These are phyloP conservation scores for Furcasterigmium sp. DNA, from an alignment of 2,329 filamentous ascomycete genomes.

Conservation along the genomic window DNA sequence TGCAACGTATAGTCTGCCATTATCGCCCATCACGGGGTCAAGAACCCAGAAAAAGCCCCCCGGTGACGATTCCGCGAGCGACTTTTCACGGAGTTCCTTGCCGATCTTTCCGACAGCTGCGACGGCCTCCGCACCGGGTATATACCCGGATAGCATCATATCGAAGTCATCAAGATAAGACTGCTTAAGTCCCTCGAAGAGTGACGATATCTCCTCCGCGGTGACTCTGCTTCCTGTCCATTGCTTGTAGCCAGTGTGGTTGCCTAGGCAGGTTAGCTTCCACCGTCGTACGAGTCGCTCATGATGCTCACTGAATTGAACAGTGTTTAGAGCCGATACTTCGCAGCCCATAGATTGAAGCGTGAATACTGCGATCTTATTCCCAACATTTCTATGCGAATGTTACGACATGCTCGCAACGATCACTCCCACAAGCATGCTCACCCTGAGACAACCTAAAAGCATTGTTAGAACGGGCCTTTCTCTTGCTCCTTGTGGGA, in stretches of 20 bases:
- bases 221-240: conserved; percentile 80
- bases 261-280: conserved; percentile 51
- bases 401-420: neutral
- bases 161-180: conserved; percentile 86
- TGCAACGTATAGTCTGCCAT: conserved; percentile 84
- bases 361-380: conserved; percentile 93
- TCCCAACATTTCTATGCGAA: conserved; percentile 78
- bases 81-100: conserved; percentile 67
- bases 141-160: conserved; percentile 91
- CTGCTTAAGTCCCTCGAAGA: conserved; percentile 80
- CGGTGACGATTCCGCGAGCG: conserved; percentile 39
- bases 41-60: conserved; percentile 94
- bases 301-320: conserved; percentile 77
- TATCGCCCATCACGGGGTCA: conserved; percentile 97
- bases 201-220: conserved; percentile 73
- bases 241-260: conserved; percentile 89
- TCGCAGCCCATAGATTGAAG: conserved; percentile 93
- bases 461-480: neutral
- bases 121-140: conserved; percentile 81
- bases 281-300: neutral
- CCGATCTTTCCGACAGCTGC: conserved; percentile 81
- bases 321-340: conserved; percentile 89
- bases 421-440: conserved; percentile 6
- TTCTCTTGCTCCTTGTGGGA: conserved; percentile 6
- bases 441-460: conserved; percentile 40